Evolutionary conservation across 495 filamentous ascomycete species (phyloP).

Genomic region (Durotheca rogersii): DNA sequence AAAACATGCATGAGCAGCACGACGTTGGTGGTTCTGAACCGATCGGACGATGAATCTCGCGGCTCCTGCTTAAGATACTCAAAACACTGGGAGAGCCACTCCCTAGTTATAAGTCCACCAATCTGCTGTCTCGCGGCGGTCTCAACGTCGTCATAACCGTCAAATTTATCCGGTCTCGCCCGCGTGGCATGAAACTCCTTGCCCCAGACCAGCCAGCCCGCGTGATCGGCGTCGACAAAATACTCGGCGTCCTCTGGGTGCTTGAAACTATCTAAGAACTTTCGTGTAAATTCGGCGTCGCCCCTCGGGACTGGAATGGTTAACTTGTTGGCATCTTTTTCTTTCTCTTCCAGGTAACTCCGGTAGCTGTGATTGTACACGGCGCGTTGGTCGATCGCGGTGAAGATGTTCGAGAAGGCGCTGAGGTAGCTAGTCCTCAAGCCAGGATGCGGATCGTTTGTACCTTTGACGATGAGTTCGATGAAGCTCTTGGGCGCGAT

Average conservation of each 20-base stretch:
- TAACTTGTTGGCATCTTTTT: constrained; percentile 72
- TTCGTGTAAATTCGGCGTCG: constrained; percentile 74
- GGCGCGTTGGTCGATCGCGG: constrained; percentile 79
- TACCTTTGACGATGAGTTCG: constrained; percentile 78
- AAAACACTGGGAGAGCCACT: constrained; percentile 89
- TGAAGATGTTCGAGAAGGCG: constrained; percentile 77
- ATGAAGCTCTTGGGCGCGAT: constrained; percentile 79
- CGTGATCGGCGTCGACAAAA: constrained; percentile 87
- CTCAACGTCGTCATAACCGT: constrained; percentile 84
- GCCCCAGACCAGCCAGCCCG: constrained; percentile 96
- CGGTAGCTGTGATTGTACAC: constrained; percentile 82
- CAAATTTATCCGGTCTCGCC: constrained; percentile 64
- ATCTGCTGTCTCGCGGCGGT: constrained; percentile 74
- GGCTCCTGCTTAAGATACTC: constrained; percentile 96
- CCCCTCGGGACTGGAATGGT: constrained; percentile 66
- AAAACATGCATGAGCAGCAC: constrained; percentile 86
- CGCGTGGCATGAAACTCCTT: constrained; percentile 77
- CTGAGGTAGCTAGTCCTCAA: constrained; percentile 78
- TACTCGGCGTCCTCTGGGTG: constrained; percentile 74
- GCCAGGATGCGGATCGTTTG: constrained; percentile 87
- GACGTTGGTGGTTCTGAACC: constrained; percentile 84
- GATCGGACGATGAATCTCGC: constrained; percentile 75
- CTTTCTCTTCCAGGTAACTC: constrained; percentile 77
- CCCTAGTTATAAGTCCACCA: constrained; percentile 70
- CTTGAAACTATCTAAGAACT: constrained; percentile 76